Evolutionary conservation across 139 green algal genomes (phyloP), one percentile per base, ranked within the genome.

Genomic region (Pycnococcus provasolii): DNA sequence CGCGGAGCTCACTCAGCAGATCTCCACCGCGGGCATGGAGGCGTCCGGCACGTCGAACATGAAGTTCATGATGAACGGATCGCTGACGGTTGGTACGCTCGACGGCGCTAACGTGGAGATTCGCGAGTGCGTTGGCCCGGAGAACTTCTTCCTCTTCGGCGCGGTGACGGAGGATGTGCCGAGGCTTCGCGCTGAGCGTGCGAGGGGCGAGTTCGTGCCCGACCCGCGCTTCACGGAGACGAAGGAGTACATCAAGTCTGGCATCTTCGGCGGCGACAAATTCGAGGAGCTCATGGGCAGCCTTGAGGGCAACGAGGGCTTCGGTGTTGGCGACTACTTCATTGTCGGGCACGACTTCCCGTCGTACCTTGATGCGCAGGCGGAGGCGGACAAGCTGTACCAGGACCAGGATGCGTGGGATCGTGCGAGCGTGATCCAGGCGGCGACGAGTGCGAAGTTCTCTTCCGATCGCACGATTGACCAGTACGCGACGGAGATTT

Each of bases 91-190:
- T 58, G 93, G 93, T 73, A 99, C 93, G 15, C 86, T 98, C 77
- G 93, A 99, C 73, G 93, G 93, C 52, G 93, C 93, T 52, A 99
- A 98, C 80, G 85, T 99, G 39, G 93, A 99, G 85, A 99, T 99
- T 57, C 90, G 86, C 0, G 86, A 98, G 79, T 84, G 83, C 66
- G 80, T 83, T 15, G 81, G 84, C 40, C 68, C 85, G 66, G 87
- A 94, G 54, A 91, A 94, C 80, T 78, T 94, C 68, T 94, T 94
- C 77, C 75, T 91, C 5, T 94, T 94, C 64, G 87, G 87, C 55
- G 75, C 81, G n/a, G 65, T 71, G 40, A 80, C 79, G 4, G 64
- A 85, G 42, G 86, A 91, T 50, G 73, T 91, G n/a, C 55, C 58
- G 42, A 55, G 67, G 15, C 66, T 95, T 57, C 83, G 91, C 62